Evolutionary conservation across 2,329 filamentous ascomycete species (phyloP).

Genomic region (Didymella pinodella): DNA sequence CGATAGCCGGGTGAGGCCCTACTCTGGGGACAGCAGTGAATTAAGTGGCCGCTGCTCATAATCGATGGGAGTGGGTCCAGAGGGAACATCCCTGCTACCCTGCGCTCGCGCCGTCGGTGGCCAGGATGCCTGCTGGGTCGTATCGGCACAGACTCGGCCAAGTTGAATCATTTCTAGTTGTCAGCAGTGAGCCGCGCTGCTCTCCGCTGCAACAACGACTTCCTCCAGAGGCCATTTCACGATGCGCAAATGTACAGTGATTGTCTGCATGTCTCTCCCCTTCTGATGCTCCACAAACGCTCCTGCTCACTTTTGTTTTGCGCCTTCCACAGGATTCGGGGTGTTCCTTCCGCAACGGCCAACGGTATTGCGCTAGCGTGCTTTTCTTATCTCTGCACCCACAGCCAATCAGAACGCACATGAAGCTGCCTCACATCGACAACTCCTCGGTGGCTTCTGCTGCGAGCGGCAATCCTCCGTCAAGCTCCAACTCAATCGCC

Average conservation of each 20-base stretch:
- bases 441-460: constrained; percentile 21
- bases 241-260: background rate
- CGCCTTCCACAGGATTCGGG: background rate
- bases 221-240: background rate
- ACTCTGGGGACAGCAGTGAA: constrained; percentile 21
- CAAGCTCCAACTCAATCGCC: constrained; percentile 10
- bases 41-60: constrained; percentile 20
- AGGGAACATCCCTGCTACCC: constrained; percentile 16
- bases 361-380: constrained; percentile 12
- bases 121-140: constrained; percentile 6
- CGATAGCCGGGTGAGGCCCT: constrained; percentile 18
- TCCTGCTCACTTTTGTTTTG: constrained; percentile 1
- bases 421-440: constrained; percentile 10
- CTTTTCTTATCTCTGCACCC: constrained; percentile 32
- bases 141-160: constrained; percentile 19
- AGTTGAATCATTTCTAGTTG: constrained; percentile 14
- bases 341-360: constrained; percentile 8
- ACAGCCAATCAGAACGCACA: constrained; percentile 33
- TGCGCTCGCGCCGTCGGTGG: constrained; percentile 6
- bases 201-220: background rate
- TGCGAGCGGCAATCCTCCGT: constrained; percentile 17
- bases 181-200: constrained; percentile 6
- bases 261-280: background rate
- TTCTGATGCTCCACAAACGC: background rate
- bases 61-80: constrained; percentile 5